phyloP scores from a whole-genome alignment of 208 protist species.

The Tritrichomonas musculus region DNA sequence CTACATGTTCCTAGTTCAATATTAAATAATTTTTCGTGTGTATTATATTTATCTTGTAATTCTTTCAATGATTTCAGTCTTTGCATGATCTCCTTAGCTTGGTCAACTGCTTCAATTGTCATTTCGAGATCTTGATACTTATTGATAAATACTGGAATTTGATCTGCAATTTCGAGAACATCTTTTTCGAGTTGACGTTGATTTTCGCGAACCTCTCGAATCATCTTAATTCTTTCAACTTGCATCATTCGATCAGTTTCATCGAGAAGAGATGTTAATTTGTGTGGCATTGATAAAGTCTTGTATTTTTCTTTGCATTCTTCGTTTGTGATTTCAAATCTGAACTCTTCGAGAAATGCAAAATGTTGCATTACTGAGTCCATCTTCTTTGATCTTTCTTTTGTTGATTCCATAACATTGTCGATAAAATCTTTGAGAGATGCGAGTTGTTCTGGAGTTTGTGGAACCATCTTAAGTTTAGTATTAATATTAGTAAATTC shows the following conservation, averaged over 20 bases:
- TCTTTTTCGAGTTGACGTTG: neutral
- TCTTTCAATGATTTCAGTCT: neutral
- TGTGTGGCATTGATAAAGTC: neutral
- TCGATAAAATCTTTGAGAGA: neutral
- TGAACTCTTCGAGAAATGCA: neutral
- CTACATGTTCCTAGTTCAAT: neutral
- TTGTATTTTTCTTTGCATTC: neutral
- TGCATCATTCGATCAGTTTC: neutral
- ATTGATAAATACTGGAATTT: neutral
- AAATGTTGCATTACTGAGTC: neutral
- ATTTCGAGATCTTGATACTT: conserved; percentile 22
- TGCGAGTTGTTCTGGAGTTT: neutral
- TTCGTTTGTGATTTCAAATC: conserved; percentile 12
- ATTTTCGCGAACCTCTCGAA: neutral
- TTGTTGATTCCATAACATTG: neutral
- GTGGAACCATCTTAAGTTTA: neutral
- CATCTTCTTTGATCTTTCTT: neutral
- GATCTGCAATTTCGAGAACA: neutral
- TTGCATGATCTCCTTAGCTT: neutral
- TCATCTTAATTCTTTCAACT: conserved; percentile 13
- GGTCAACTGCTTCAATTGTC: neutral
- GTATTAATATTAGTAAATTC: neutral
- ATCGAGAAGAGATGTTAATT: neutral
- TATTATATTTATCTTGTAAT: neutral
- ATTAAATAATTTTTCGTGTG: neutral